Conservation (phyloP, 2,329 filamentous ascomycete genomes). For the Coniella vitis region DNA sequence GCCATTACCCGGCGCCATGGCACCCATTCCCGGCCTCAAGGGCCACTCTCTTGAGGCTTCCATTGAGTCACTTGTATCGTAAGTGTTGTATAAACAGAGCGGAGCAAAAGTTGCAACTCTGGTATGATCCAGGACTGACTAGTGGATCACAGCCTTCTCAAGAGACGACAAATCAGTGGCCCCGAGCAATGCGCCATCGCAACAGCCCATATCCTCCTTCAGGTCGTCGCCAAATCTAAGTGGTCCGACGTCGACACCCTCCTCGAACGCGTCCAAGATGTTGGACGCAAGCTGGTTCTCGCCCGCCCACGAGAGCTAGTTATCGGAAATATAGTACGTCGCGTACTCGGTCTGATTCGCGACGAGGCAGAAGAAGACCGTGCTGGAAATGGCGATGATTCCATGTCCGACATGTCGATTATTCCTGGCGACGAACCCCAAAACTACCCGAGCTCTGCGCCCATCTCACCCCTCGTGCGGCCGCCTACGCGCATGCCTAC, state of each 20-base stretch:
- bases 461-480: conserved; percentile 8
- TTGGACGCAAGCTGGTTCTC: conserved; percentile 69
- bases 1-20: too few relatives aligned
- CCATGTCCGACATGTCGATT: conserved; percentile 39
- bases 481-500: conserved; percentile 41
- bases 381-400: conserved; percentile 56
- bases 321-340: conserved; percentile 88
- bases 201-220: conserved; percentile 80
- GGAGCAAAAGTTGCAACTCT: background rate
- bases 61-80: conserved; percentile 80
- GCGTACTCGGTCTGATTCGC: conserved; percentile 82
- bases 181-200: conserved; percentile 85
- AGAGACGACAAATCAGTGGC: conserved; percentile 81
- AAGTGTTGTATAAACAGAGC: conserved; percentile 28
- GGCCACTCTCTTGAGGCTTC: conserved; percentile 70
- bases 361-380: conserved; percentile 82
- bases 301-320: conserved; percentile 88
- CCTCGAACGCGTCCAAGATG: conserved; percentile 69
- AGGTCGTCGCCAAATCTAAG: conserved; percentile 76
- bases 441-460: conserved; percentile 5
- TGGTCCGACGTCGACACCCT: conserved; percentile 73
- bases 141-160: conserved; percentile 61
- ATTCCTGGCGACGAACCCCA: conserved; percentile 16
- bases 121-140: background rate
- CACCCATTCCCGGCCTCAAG: conserved; percentile 59